Evolutionary conservation across 805 yeast genomes (phyloP).

Genomic region (Starmerella apicola): DNA sequence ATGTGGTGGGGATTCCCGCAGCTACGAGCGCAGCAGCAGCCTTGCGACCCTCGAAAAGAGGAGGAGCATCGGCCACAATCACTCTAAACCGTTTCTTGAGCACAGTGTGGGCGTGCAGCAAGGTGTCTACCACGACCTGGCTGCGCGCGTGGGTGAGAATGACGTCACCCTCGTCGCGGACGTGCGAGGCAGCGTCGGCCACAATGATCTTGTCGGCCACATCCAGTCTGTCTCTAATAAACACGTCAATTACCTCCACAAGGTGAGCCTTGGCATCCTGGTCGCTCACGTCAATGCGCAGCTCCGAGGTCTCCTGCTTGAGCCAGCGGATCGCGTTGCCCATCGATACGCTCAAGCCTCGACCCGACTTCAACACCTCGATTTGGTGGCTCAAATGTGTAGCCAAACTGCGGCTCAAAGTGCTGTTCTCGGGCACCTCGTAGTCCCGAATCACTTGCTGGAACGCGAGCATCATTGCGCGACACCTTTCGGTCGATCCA

Average conservation of each 20-base stretch:
- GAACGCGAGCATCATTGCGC: constrained; percentile 74
- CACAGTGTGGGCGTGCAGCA: constrained; percentile 50
- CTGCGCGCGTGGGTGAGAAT: constrained; percentile 83
- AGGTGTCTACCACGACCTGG: constrained; percentile 62
- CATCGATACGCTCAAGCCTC: constrained; percentile 89
- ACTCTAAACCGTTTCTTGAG: constrained; percentile 60
- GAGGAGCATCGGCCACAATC: constrained; percentile 83
- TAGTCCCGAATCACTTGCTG: constrained; percentile 69
- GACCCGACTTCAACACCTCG: constrained; percentile 77
- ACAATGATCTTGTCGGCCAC: constrained; percentile 73
- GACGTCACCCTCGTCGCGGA: constrained; percentile 55
- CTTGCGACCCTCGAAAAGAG: constrained; percentile 82
- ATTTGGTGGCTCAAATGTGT: constrained; percentile 83
- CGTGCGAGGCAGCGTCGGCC: constrained; percentile 65
- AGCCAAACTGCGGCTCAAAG: constrained; percentile 77
- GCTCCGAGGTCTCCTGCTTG: constrained; percentile 78
- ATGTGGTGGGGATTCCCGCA: constrained; percentile 58
- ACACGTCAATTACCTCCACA: constrained; percentile 58
- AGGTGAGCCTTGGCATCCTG: constrained; percentile 52
- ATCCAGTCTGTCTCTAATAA: constrained; percentile 73
- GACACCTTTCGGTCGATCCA: constrained; percentile 79
- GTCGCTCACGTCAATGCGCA: constrained; percentile 62
- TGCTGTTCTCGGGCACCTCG: constrained; percentile 70
- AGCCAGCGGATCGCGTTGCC: constrained; percentile 97
- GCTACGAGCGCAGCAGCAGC: constrained; percentile 53